Evolutionary conservation across 805 yeast genomes (phyloP).

Genomic region (Candida maesae): DNA sequence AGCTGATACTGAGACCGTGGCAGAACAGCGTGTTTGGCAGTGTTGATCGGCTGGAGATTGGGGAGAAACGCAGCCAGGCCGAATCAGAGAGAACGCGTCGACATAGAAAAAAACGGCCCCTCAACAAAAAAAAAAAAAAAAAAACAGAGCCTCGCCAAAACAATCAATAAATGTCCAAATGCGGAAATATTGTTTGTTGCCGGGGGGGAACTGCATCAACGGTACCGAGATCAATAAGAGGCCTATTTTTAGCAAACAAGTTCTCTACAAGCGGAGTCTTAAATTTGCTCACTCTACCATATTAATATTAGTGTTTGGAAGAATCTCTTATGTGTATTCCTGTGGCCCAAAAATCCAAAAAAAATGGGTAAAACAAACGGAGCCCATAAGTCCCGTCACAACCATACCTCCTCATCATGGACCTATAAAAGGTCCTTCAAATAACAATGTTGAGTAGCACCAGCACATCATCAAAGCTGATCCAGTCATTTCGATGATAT

Average conservation of each 20-base stretch:
- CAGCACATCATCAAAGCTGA: too few relatives aligned
- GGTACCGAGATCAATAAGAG: background rate
- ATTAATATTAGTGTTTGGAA: background rate
- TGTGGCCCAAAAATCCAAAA: slow-evolving; percentile 8
- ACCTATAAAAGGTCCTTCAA: background rate
- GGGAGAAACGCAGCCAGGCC: background rate
- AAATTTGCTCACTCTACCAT: too few relatives aligned
- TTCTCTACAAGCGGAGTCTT: too few relatives aligned
- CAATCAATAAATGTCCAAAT: background rate
- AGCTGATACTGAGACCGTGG: too few relatives aligned
- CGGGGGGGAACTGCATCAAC: too few relatives aligned
- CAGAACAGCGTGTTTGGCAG: too few relatives aligned
- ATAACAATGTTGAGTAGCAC: too few relatives aligned
- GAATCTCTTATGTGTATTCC: background rate
- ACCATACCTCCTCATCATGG: background rate
- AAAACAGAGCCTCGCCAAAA: too few relatives aligned
- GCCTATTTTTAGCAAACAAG: background rate
- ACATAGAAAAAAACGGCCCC: background rate
- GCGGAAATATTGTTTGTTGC: too few relatives aligned
- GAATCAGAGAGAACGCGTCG: background rate
- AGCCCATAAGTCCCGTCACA: background rate
- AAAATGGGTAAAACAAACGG: slow-evolving; percentile 10
- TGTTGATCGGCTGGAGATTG: background rate
- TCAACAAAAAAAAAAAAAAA: background rate
- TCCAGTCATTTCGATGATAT: too few relatives aligned